Evolutionary conservation across 192 early-diverging fungal genomes (phyloP), one percentile per base, ranked within the genome.

Genomic region (Mortierella hygrophila): DNA sequence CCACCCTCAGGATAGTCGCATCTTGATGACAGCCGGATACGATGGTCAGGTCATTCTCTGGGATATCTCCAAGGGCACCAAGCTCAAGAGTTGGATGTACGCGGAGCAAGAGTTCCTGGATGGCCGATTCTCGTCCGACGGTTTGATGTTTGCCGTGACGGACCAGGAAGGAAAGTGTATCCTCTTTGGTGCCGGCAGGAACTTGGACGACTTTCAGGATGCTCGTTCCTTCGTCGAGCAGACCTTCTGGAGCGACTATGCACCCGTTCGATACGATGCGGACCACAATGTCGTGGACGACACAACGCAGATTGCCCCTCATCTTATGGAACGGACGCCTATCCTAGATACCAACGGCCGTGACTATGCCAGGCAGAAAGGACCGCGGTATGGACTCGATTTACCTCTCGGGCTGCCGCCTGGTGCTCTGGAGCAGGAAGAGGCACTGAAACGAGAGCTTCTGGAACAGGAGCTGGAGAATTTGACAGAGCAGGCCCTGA

Each of bases 21-120:
- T 96, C 3, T 87, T 97, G 4, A 85, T 98, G 29, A 95, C 95
- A 7, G 96, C 94, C 13, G 94, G 94, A 4, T 96, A 97, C 86
- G 97, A 97, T 78, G 97, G 96, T 32, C 90, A 92, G 4, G 90
- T 96, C 7, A 92, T 97, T 54, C 75, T 97, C 18, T 98, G 97
- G 97, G 93, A 98, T 82, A 90, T 95, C 21, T 80, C 71, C 3
- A 89, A 82, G 3, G 94, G 95, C 52, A 63, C 74, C 32, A 82
- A 92, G 49, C 73, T 95, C 38, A 92, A 87, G 37, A 65, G 89
- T 88, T 88, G 47, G 91, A 91, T 76, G 82, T 91, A 93, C 32
- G 78, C 88, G 74, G 92, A 94, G 69, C 88, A 89, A 26, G 88
- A 85, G 65, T 90, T 96, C 32, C 91, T 95, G 32, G 94, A 95